Base-by-base conservation (phyloP, 345 rosid species). In the Acer saccharum region DNA sequence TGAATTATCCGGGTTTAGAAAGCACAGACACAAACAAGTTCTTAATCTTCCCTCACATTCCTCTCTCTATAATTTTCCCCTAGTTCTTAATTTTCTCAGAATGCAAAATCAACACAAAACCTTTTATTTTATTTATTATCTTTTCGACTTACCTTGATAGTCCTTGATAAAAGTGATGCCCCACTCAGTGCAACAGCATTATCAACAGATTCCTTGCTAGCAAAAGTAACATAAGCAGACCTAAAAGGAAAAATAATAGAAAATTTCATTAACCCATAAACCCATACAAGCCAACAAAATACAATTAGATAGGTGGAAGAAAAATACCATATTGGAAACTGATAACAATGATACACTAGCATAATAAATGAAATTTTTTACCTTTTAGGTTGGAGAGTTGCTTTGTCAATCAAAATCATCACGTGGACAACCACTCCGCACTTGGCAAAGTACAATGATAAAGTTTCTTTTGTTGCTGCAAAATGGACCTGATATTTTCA, bases 181-280 rank as follows among this genome's bases (percentile, higher is more conserved):
- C 79, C 76, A 70, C 62, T 83, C 71, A 80, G 46, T 43, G 84
- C 82, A 64, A 79, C 17, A 61, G 87, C 88, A 69, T 78, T 83
- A 64, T 76, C 63, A 54, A 68, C 80, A 17, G 83, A 85, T 65
- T 85, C 86, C 67, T 72, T 73, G 58, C 79, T 69, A 61, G 79
- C 81, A 75, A 83, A 87, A 35, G 83, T 76, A 71, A 84, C 78
- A 69, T 79, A 81, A 71, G 84, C 88, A 81, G 81, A 67, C 48
- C 83, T 84, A 74, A 27, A 43, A 65, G 61, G 69, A 61, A 8
- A 12, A 76, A 79, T 17, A 5, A n/a, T 3, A 8, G 57, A 52
- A 10, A 43, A 62, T 71, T 46, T 46, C 55, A 50, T 50, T 50
- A 48, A 35, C 14, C 55, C 6, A 6, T 27, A n/a, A n/a, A 16